Evolutionary conservation across 306 rosid species (phyloP).

Genomic region (Dryas alaskensis): DNA sequence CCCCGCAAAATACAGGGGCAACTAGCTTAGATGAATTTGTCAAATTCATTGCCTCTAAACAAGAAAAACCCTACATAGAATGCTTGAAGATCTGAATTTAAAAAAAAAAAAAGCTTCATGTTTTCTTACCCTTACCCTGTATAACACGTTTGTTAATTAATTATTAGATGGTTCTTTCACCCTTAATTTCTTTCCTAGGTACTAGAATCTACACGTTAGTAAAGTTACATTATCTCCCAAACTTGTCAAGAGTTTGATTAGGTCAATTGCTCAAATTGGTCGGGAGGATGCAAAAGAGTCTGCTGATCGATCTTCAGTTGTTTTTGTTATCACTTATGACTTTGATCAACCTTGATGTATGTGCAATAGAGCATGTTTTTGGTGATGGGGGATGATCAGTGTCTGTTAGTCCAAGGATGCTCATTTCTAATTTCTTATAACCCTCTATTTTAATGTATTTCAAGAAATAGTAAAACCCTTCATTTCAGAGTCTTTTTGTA

Average conservation of each 20-base stretch:
- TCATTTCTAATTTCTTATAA: background rate
- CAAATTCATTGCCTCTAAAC: constrained; percentile 5
- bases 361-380: background rate
- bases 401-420: background rate
- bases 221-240: constrained; percentile 70
- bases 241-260: constrained; percentile 68
- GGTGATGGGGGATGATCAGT: background rate
- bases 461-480: background rate
- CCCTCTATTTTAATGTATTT: background rate
- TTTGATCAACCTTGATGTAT: constrained; percentile 52
- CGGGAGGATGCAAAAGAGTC: constrained; percentile 55
- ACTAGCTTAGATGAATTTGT: constrained; percentile 10
- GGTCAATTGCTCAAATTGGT: constrained; percentile 69
- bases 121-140: no score
- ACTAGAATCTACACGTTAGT: constrained; percentile 3
- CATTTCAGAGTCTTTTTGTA: background rate
- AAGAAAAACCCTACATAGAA: constrained; percentile 8
- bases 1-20: constrained; percentile 1
- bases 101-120: no score
- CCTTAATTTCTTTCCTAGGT: no score
- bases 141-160: no score
- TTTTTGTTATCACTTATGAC: constrained; percentile 73
- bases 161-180: no score
- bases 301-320: constrained; percentile 56
- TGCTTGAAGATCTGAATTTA: constrained; percentile 3